These are phyloP conservation scores for Suillus decipiens DNA, from an alignment of 768 basidiomycete species.

Conservation along the genomic window DNA sequence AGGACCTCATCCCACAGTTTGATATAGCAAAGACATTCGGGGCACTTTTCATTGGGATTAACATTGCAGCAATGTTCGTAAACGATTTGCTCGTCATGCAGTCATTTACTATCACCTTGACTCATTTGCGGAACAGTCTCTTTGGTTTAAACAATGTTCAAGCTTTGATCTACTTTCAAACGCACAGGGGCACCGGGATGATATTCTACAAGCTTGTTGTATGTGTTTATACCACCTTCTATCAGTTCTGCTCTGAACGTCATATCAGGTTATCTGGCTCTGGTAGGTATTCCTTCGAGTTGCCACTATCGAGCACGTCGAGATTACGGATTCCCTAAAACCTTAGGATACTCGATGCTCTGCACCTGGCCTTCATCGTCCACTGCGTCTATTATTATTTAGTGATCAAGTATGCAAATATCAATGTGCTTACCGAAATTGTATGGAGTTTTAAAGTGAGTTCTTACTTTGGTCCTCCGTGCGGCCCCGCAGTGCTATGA, in stretches of 20 bases:
- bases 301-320: neutral
- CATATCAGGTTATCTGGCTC: conserved; percentile 11
- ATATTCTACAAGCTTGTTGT: neutral
- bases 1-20: neutral
- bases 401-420: conserved; percentile 36
- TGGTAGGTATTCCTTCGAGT: conserved; percentile 9
- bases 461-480: neutral
- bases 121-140: neutral
- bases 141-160: conserved; percentile 1
- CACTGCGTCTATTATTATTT: conserved; percentile 40
- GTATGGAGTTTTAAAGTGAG: conserved; percentile 27
- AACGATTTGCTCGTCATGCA: neutral
- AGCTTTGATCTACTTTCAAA: neutral
- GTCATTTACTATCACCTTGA: neutral
- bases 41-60: conserved; percentile 3
- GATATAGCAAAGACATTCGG: neutral
- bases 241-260: neutral
- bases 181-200: neutral
- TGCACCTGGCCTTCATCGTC: conserved; percentile 37
- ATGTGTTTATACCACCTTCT: neutral
- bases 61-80: conserved; percentile 2
- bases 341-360: conserved; percentile 36
- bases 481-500: neutral
- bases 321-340: neutral
- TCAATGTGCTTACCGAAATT: conserved; percentile 27